These are phyloP conservation scores for Spathaspora boniae DNA, from an alignment of 805 yeast species.

Conservation along the genomic window DNA sequence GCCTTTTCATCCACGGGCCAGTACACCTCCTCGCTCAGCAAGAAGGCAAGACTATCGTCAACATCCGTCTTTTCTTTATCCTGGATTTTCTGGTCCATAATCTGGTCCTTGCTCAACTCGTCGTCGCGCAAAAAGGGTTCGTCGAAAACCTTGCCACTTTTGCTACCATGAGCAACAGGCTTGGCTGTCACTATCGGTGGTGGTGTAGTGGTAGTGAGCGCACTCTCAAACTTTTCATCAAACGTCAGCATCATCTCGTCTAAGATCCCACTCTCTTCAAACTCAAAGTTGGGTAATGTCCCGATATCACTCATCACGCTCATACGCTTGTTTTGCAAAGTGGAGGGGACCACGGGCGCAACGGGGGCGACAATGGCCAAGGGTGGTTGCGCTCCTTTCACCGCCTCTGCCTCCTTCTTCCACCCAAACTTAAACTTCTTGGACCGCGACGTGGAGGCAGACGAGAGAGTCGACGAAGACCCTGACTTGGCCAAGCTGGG, in stretches of 20 bases:
- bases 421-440: not conserved
- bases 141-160: conserved; percentile 2
- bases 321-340: conserved; percentile 1
- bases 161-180: too few relatives aligned
- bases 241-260: conserved; percentile 26
- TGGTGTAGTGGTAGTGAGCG: not conserved
- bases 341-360: conserved; percentile 2
- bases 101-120: conserved; percentile 39
- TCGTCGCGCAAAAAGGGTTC: conserved; percentile 38
- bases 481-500: too few relatives aligned
- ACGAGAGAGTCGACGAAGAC: not conserved
- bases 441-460: not conserved
- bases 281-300: conserved; percentile 24
- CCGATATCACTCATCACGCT: conserved; percentile 7
- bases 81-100: conserved; percentile 34
- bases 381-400: not conserved
- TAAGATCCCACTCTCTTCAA: conserved; percentile 22
- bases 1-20: too few relatives aligned
- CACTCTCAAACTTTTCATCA: conserved; percentile 19
- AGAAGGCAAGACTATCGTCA: too few relatives aligned
- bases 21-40: too few relatives aligned
- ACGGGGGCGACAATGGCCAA: conserved; percentile 1
- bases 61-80: conserved; percentile 17
- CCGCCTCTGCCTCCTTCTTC: not conserved
- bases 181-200: too few relatives aligned